A percentile compares a stretch with the other conserved stretches of the same genome.
These are phyloP conservation scores for Leccinum subtestaceum DNA, from an alignment of 768 basidiomycete genomes.

Conservation along the genomic window DNA sequence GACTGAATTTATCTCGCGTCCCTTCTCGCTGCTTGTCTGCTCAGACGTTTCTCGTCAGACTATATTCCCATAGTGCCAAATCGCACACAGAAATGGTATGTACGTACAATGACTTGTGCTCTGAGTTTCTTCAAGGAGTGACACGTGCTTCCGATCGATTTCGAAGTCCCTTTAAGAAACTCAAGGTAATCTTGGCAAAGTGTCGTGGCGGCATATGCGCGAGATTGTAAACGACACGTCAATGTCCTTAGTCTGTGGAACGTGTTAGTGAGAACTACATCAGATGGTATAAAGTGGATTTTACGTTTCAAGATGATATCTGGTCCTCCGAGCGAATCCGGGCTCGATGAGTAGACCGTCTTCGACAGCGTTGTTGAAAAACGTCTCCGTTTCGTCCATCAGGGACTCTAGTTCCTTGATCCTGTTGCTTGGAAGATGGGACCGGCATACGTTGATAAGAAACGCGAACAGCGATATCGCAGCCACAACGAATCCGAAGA, in stretches of 20 bases:
- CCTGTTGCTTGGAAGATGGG: slow-evolving; percentile 3
- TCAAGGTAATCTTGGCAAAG: neutral
- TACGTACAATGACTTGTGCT: slow-evolving; percentile 2
- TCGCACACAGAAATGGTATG: neutral
- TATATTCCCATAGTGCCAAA: neutral
- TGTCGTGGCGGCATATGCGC: neutral
- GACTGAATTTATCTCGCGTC: neutral
- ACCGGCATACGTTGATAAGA: neutral
- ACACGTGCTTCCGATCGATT: neutral
- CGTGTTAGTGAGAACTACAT: neutral
- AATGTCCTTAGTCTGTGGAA: neutral
- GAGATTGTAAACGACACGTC: neutral
- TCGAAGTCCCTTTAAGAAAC: slow-evolving; percentile 1
- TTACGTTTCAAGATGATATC: neutral
- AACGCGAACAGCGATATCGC: neutral
- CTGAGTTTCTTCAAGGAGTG: neutral
- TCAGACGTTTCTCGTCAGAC: neutral
- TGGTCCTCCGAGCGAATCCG: neutral
- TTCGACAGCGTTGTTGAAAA: slow-evolving; percentile 4
- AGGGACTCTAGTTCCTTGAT: slow-evolving; percentile 7
- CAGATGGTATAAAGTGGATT: neutral
- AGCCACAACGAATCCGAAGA: neutral
- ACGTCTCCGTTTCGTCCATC: slow-evolving; percentile 1
- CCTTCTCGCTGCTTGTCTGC: neutral
- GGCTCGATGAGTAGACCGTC: slow-evolving; percentile 7